Conservation (phyloP, 2,329 filamentous ascomycete species). For the Aspergillus novofumigatus region DNA sequence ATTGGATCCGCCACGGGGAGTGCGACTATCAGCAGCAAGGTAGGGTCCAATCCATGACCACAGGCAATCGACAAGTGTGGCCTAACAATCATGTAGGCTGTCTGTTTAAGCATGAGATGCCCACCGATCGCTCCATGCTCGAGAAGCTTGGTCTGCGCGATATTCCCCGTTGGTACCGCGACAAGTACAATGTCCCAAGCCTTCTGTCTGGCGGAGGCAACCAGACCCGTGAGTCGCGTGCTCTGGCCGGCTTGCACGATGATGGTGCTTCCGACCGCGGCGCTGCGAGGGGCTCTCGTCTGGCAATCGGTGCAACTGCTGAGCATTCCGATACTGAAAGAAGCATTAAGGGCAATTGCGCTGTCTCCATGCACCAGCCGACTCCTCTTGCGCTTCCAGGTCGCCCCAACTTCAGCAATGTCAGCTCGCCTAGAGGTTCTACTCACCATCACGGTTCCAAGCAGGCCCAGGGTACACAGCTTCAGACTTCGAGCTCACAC, state of each 20-base stretch:
- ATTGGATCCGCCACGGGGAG: conserved; percentile 82
- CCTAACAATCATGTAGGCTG: conserved; percentile 51
- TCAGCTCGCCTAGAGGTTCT: conserved; percentile 6
- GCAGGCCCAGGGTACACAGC: conserved; percentile 4
- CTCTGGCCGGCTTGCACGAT: conserved; percentile 9
- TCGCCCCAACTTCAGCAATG: background rate
- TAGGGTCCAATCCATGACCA: conserved; percentile 11
- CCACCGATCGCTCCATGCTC: conserved; percentile 62
- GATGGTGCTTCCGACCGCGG: conserved; percentile 14
- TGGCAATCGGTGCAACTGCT: conserved; percentile 8
- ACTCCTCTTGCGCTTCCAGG: background rate
- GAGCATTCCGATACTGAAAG: conserved; percentile 11
- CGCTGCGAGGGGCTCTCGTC: conserved; percentile 13
- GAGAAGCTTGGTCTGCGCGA: conserved; percentile 62
- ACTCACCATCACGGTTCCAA: conserved; percentile 10
- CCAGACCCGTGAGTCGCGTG: conserved; percentile 15
- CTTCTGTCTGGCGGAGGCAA: conserved; percentile 19
- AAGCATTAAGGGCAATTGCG: conserved; percentile 8
- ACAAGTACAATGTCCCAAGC: conserved; percentile 38
- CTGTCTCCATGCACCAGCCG: background rate
- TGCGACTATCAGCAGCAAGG: conserved; percentile 80
- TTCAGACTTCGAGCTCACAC: background rate
- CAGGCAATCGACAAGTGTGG: background rate
- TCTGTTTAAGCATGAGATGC: conserved; percentile 89
- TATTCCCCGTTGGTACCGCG: conserved; percentile 55